Base-by-base conservation (phyloP, 1,139 yeast species). In the Pichia sp. region DNA sequence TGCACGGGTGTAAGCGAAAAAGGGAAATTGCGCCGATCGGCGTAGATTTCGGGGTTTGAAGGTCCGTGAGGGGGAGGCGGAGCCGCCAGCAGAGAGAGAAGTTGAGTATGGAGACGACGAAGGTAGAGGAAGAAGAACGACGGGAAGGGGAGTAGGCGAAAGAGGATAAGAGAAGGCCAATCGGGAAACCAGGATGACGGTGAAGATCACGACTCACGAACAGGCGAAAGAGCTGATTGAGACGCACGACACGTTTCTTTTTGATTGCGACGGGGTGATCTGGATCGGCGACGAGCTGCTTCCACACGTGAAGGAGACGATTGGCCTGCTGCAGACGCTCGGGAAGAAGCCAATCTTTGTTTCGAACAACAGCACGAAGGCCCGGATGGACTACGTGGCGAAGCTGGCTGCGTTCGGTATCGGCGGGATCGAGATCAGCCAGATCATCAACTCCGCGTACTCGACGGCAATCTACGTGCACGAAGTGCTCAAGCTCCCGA, bases 211-310 rank as follows among this genome's bases (percentile, higher is more conserved):
- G 16, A 67, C 73, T 16, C 74, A 73, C 57, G 75, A 74, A 47
- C 77, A 76, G 40, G 86, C 82, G 3, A 74, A 76, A 49, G 65
- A 71, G n/a, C 73, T 92, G 51, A 70, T 92, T 14, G 78, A 76
- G 58, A 70, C 76, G 49, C 87, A 84, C 68, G 97, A 90, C 66
- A 87, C 87, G 57, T 91, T 91, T 64, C 73, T 92, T 57, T 92
- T 92, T 67, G 98, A 92, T 67, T 92, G 98, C 71, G 98, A 92
- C 68, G 98, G 92, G 0, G 98, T 92, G 8, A 75, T 92, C 52
- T 92, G 98, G 98, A 75, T 86, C 43, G 97, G 96, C 16, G 80
- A 80, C 52, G 80, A 78, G 50, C 70, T 86, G 38, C 78, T 92
- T 49, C 96, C 97, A 3, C 79, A 83, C 16, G 86, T 87, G 14